Conservation (phyloP, 2,329 filamentous ascomycete genomes). For the Talaromyces atroroseus region DNA sequence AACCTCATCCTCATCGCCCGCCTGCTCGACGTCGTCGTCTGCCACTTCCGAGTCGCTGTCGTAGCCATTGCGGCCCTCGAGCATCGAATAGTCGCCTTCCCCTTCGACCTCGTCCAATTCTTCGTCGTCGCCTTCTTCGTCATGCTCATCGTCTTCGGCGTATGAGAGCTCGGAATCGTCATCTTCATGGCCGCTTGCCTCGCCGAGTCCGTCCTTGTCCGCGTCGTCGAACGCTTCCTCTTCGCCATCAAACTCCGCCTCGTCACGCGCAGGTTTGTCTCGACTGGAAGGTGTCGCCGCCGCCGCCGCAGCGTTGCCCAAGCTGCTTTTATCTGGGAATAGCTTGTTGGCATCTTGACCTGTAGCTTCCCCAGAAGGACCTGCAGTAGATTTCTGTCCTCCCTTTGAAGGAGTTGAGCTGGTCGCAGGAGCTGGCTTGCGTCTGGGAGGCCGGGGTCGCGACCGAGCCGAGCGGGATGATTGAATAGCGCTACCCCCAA, state of each 20-base stretch:
- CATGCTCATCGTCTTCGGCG: slow-evolving; percentile 15
- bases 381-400: background rate
- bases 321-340: background rate
- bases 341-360: background rate
- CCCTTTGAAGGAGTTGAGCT: slow-evolving; percentile 6
- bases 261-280: background rate
- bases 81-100: slow-evolving; percentile 9
- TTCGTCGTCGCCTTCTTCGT: slow-evolving; percentile 16
- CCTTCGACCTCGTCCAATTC: slow-evolving; percentile 4
- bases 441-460: slow-evolving; percentile 11
- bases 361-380: background rate
- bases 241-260: slow-evolving; percentile 27
- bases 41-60: slow-evolving; percentile 13
- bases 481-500: slow-evolving; percentile 12
- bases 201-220: slow-evolving; percentile 34
- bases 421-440: slow-evolving; percentile 9
- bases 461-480: slow-evolving; percentile 8
- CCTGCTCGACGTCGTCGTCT: slow-evolving; percentile 8
- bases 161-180: slow-evolving; percentile 16
- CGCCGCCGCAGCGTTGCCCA: slow-evolving; percentile 10
- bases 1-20: slow-evolving; percentile 16
- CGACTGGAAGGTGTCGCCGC: slow-evolving; percentile 13
- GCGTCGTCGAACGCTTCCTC: slow-evolving; percentile 32
- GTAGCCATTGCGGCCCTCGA: slow-evolving; percentile 10
- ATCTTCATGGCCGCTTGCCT: slow-evolving; percentile 33